Conservation (phyloP, 2,329 filamentous ascomycete species). For the Neofusicoccum umdonicola region DNA sequence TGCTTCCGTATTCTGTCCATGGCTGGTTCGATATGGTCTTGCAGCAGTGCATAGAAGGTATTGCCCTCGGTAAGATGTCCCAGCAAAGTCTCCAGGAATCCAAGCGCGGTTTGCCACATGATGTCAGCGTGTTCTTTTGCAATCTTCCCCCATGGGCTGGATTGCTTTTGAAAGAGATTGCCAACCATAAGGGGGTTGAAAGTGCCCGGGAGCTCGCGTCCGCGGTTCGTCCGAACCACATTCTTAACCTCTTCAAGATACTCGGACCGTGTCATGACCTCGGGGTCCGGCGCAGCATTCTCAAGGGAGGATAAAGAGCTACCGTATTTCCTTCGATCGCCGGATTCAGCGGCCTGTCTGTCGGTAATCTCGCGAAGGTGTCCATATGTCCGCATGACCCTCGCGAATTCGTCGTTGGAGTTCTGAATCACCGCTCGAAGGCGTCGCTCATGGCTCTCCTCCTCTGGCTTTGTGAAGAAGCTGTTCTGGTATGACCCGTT, state of each 20-base stretch:
- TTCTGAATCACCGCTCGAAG: constrained; percentile 54
- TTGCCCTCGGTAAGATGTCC: constrained; percentile 39
- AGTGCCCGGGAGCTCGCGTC: constrained; percentile 58
- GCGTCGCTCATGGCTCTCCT: constrained; percentile 31
- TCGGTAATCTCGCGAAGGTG: constrained; percentile 35
- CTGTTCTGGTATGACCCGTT: constrained; percentile 39
- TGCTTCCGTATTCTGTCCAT: constrained; percentile 37
- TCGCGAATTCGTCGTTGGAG: constrained; percentile 46
- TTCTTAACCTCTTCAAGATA: neutral
- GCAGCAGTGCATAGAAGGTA: constrained; percentile 38
- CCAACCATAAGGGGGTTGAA: constrained; percentile 60
- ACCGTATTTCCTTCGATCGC: neutral
- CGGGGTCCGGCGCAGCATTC: constrained; percentile 8
- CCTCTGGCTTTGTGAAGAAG: constrained; percentile 1
- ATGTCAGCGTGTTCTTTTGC: constrained; percentile 35
- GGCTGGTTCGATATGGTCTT: constrained; percentile 40
- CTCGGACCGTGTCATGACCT: constrained; percentile 32
- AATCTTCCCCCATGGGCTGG: constrained; percentile 51
- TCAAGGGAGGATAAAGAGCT: neutral
- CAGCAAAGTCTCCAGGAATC: constrained; percentile 38
- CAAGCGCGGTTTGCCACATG: constrained; percentile 32
- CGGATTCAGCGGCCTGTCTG: neutral
- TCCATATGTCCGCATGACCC: constrained; percentile 41
- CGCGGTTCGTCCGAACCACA: constrained; percentile 38
- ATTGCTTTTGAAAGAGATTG: constrained; percentile 61